These are phyloP conservation scores for Saccharomyces mikatae DNA, from an alignment of 805 yeast species.

Conservation along the genomic window DNA sequence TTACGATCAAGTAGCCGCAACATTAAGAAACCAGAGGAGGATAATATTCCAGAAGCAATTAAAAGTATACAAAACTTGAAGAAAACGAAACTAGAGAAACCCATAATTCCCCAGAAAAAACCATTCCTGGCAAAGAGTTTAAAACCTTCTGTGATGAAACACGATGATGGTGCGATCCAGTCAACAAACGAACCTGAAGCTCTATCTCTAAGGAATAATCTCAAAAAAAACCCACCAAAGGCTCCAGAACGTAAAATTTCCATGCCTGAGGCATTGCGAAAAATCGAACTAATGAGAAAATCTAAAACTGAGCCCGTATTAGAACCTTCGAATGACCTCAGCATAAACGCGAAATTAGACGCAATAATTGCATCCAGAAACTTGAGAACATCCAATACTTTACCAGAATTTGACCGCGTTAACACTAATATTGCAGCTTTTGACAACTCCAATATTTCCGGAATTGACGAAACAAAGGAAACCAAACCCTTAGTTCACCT, in stretches of 20 bases:
- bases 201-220: background rate
- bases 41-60: background rate
- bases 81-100: background rate
- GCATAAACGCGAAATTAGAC: background rate
- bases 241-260: conserved; percentile 24
- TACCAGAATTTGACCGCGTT: background rate
- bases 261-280: conserved; percentile 23
- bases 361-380: background rate
- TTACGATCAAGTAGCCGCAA: background rate
- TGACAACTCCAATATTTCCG: background rate
- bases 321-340: background rate
- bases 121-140: background rate
- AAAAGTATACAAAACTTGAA: background rate
- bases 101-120: background rate
- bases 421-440: background rate
- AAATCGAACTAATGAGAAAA: conserved; percentile 12
- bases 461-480: background rate
- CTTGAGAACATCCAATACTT: background rate
- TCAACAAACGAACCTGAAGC: background rate
- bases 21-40: background rate
- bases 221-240: conserved; percentile 8
- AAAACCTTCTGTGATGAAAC: background rate
- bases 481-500: conserved; percentile 18
- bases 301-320: background rate
- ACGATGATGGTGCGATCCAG: background rate